Base-by-base conservation (phyloP, 257 asterid species). In the Gentiana dahurica region DNA sequence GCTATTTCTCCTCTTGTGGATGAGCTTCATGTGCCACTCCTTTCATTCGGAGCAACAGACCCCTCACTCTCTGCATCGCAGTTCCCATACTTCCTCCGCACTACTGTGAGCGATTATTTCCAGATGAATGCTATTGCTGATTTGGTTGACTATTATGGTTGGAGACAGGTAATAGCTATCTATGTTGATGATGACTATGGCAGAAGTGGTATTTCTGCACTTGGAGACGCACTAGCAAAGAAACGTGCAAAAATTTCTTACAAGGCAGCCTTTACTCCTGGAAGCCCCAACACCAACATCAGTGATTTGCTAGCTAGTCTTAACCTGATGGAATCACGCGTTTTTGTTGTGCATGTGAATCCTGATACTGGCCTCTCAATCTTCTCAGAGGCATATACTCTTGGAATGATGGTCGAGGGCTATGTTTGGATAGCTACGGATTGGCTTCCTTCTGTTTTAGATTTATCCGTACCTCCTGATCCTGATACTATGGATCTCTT, bases 61-160 rank as follows among this genome's bases (percentile, higher is more conserved):
- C 91, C 94, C 32, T 75, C 86, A 56, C 95, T 85, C 51, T 79
- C 91, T 34, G 57, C 95, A 65, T 79, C 74, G 36, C 94, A 85
- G 71, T 80, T 68, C 77, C 88, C 90, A 3, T 88, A 73, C 69
- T 85, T 88, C 64, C 68, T 88, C 32, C 81, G 94, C 9, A 76
- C 90, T 8, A 80, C 89, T 12, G 50, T 65, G 35, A 88, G 72
- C 57, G 95, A 88, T 68, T 65, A 71, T 56, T 74, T 72, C 69
- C 96, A 88, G 62, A 88, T 88, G 96, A 48, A 58, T 51, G 96
- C 96, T 7, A 35, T 82, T 5, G 90, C 96, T 53, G 94, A 88
- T 65, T 45, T 88, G 11, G 58, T 85, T 3, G 70, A 61, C 4
- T 71, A 79, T 63, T 82, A 70, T 49, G 83, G 80, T 32, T 88